These are phyloP conservation scores for Umbelopsis isabellina DNA, from an alignment of 192 early-diverging fungal species.

Conservation along the genomic window DNA sequence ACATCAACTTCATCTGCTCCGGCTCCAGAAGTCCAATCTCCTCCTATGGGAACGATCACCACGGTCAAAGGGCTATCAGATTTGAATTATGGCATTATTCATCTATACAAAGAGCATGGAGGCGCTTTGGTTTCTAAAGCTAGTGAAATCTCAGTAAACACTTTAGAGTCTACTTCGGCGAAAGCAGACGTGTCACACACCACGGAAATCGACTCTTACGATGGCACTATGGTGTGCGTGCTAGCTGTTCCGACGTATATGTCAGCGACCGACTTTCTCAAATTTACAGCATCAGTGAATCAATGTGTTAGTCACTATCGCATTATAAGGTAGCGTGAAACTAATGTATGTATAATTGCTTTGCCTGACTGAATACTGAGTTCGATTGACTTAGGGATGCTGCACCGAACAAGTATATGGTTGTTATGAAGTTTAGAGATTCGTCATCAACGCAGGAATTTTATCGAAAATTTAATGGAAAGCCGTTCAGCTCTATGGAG, in stretches of 20 bases:
- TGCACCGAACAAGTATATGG: constrained; percentile 87
- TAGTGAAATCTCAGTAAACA: constrained; percentile 26
- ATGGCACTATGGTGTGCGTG: constrained; percentile 62
- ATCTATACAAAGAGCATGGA: constrained; percentile 62
- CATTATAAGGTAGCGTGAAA: constrained; percentile 52
- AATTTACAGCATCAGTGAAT: constrained; percentile 74
- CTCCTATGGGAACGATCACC: constrained; percentile 15
- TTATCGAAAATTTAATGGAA: constrained; percentile 80
- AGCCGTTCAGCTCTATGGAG: constrained; percentile 84
- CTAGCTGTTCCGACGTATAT: constrained; percentile 90
- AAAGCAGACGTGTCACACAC: constrained; percentile 1
- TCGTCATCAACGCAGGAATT: constrained; percentile 64
- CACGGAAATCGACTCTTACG: constrained; percentile 27
- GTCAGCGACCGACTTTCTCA: constrained; percentile 87
- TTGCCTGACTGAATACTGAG: neutral
- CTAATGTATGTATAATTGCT: no score
- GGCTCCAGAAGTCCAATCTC: constrained; percentile 5
- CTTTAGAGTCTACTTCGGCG: neutral
- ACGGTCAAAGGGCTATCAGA: constrained; percentile 26
- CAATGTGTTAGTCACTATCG: constrained; percentile 78
- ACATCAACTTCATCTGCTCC: neutral
- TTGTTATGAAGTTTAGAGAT: constrained; percentile 80
- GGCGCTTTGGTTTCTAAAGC: constrained; percentile 36
- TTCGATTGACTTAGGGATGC: constrained; percentile 60
- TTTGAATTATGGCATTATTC: constrained; percentile 58